Evolutionary conservation across 108 stramenopile genomes (phyloP).

Genomic region (Phaeodactylum tricornutum): DNA sequence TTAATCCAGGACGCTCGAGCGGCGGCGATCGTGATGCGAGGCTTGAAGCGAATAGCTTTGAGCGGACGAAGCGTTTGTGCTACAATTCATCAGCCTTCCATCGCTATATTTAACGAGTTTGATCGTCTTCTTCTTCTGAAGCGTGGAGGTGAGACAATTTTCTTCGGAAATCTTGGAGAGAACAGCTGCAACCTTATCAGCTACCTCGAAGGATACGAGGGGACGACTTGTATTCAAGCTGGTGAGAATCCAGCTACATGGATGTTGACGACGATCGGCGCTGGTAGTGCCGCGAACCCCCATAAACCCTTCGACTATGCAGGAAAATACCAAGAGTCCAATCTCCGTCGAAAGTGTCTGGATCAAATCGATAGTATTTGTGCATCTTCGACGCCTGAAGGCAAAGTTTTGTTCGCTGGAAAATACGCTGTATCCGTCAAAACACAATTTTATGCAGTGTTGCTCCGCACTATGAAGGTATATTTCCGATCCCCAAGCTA

Average conservation of each 20-base stretch:
- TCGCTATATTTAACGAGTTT: slow-evolving; percentile 70
- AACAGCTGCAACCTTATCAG: slow-evolving; percentile 38
- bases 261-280: slow-evolving; percentile 45
- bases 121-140: slow-evolving; percentile 64
- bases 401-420: slow-evolving; percentile 21
- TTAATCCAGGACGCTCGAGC: slow-evolving; percentile 35
- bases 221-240: slow-evolving; percentile 32
- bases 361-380: slow-evolving; percentile 20
- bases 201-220: slow-evolving; percentile 45
- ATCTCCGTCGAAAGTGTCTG: slow-evolving; percentile 22
- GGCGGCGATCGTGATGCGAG: slow-evolving; percentile 53
- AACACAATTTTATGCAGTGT: slow-evolving; percentile 25
- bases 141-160: slow-evolving; percentile 77
- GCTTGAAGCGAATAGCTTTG: slow-evolving; percentile 47
- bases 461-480: slow-evolving; percentile 31
- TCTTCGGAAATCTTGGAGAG: slow-evolving; percentile 69
- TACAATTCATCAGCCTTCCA: slow-evolving; percentile 83
- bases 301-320: slow-evolving; percentile 36
- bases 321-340: slow-evolving; percentile 26
- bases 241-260: slow-evolving; percentile 67
- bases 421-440: slow-evolving; percentile 32
- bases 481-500: slow-evolving; percentile 56
- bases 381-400: slow-evolving; percentile 11
- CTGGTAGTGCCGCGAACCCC: slow-evolving; percentile 17
- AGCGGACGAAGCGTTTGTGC: slow-evolving; percentile 56